Percentiles rank a stretch among this genome's conserved stretches.
Conservation (phyloP, 2,329 filamentous ascomycete species). For the Botrytis elliptica region DNA sequence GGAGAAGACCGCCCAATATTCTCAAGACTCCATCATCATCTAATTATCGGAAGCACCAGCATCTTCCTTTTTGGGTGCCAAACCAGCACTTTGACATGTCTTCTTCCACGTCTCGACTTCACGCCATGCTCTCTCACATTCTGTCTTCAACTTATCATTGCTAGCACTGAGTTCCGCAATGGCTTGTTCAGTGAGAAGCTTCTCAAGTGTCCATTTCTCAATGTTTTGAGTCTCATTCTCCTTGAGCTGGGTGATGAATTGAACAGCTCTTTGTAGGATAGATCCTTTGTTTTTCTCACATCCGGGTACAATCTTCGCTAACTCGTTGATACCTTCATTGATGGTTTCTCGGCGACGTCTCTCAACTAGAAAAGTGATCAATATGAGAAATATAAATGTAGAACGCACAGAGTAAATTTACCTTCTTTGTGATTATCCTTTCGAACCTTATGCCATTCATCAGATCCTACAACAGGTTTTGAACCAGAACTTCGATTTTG, state of each 20-base stretch:
- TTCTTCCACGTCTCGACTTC: conserved; percentile 80
- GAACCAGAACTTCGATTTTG: conserved; percentile 37
- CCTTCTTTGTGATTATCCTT: conserved; percentile 99
- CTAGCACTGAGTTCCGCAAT: conserved; percentile 83
- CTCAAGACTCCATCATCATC: conserved; percentile 31
- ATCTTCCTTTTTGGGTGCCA: conserved; percentile 50
- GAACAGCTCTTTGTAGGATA: conserved; percentile 87
- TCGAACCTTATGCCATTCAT: conserved; percentile 96
- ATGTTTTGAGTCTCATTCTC: conserved; percentile 93
- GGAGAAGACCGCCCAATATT: conserved; percentile 31
- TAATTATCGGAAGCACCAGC: conserved; percentile 33
- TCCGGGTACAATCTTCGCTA: conserved; percentile 94
- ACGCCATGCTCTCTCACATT: conserved; percentile 74
- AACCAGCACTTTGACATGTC: conserved; percentile 59
- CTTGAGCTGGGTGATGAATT: conserved; percentile 91
- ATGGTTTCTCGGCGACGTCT: conserved; percentile 95
- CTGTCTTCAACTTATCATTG: conserved; percentile 81
- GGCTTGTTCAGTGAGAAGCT: conserved; percentile 83
- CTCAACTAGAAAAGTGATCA: conserved; percentile 65
- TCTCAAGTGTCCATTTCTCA: conserved; percentile 90
- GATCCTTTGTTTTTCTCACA: conserved; percentile 99
- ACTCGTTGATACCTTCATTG: conserved; percentile 97
- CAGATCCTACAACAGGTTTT: conserved; percentile 90
- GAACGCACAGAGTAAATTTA: conserved; percentile 44
- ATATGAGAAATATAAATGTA: conserved; percentile 24